Evolutionary conservation across 345 rosid species (phyloP).

Genomic region (Acer saccharum): DNA sequence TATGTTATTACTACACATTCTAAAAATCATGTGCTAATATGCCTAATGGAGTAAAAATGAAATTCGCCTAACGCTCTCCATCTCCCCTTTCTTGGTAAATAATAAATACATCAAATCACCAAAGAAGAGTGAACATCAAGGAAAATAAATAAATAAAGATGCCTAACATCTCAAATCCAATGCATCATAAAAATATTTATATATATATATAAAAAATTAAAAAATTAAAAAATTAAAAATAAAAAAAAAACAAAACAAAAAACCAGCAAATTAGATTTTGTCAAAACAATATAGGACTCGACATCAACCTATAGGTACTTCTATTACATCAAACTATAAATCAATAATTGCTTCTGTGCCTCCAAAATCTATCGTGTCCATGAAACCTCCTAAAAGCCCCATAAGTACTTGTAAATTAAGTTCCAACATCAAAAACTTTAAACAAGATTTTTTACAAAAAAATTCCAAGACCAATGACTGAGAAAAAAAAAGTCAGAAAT

Average conservation of each 20-base stretch:
- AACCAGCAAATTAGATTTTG: neutral
- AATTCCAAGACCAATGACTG: neutral
- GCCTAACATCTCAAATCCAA: neutral
- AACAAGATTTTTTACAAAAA: neutral
- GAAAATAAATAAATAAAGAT: too few relatives aligned
- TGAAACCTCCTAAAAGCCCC: neutral
- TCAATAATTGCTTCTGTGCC: neutral
- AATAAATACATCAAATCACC: too few relatives aligned
- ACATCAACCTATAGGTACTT: neutral
- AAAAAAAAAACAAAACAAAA: too few relatives aligned
- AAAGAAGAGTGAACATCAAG: too few relatives aligned
- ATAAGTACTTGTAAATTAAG: neutral
- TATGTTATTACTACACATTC: neutral
- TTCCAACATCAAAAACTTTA: neutral
- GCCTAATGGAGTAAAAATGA: too few relatives aligned
- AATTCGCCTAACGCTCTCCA: too few relatives aligned
- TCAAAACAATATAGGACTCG: neutral
- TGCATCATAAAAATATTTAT: neutral
- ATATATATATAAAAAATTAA: too few relatives aligned
- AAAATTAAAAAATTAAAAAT: too few relatives aligned
- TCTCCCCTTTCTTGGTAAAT: too few relatives aligned
- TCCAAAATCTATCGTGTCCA: neutral
- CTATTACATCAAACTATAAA: neutral
- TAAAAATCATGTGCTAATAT: too few relatives aligned
- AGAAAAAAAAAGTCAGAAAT: neutral